Base-by-base conservation (phyloP, 176 grass and related monocot genomes). In the Olyra latifolia region DNA sequence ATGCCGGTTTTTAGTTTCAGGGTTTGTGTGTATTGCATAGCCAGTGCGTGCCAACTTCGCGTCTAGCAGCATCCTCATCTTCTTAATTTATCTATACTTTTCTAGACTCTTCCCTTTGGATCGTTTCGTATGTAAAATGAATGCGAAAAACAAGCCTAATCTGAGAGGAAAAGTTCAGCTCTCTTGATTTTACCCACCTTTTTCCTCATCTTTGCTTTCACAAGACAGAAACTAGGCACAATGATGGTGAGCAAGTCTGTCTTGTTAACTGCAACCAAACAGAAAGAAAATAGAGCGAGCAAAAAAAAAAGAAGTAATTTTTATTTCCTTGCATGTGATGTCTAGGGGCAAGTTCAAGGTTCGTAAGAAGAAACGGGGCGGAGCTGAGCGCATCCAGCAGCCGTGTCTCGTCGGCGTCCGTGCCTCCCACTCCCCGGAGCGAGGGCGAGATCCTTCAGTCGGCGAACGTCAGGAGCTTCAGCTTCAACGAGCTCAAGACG, bases 371-470 rank as follows among this genome's bases (percentile, higher is more conserved):
- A 49, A 88, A 82, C 54, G 76, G 82, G 16, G 46, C 42, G 10
- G 69, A 63, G 7, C 63, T 83, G 59, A 87, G 78, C 35, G 16
- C 41, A 6, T 88, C 85, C n/a, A 85, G 89, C 77, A 95, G 93
- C 79, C 61, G 81, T 15, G 93, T 90, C 5, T 95, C 93, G 0
- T 66, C 89, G 7, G 38, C 93, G 6, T 83, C 89, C 2, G 60
- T 60, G 66, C 74, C 77, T 0, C 73, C 41, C 14, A 86, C 82
- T n/a, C 86, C 92, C 8, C 83, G 80, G 71, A 90, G 82, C 52
- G 88, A 97, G 71, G 93, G 85, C 14, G 90, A 97, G 41, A 97
- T 97, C 23, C 77, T 92, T 24, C 61, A 78, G 80, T 80, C 84
- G 0, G 74, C 87, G 17, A 93, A 97, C 53, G 87, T 97, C 10